These are phyloP conservation scores for Camelina neglecta DNA, from an alignment of 345 rosid species.

Conservation along the genomic window DNA sequence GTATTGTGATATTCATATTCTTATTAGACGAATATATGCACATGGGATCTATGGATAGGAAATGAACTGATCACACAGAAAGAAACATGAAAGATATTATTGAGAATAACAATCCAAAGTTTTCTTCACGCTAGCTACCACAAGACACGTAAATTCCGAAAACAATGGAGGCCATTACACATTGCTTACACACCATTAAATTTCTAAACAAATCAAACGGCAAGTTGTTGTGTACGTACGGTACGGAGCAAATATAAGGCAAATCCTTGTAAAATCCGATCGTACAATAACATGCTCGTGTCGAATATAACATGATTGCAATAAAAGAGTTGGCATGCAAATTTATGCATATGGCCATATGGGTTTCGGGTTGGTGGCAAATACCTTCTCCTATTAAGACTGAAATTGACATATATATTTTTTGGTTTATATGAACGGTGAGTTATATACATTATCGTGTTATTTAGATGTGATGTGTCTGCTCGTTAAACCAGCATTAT, in stretches of 20 bases:
- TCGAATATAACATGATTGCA: constrained; percentile 16
- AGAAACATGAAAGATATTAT: constrained; percentile 12
- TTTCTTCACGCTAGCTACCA: constrained; percentile 29
- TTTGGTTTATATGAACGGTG: no score
- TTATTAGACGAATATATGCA: constrained; percentile 35
- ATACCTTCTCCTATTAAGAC: no score
- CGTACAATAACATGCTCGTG: background rate
- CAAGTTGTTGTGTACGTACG: background rate
- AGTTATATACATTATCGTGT: no score
- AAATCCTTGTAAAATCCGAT: background rate
- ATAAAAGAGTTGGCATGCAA: background rate
- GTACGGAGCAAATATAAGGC: background rate
- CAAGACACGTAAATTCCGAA: constrained; percentile 28
- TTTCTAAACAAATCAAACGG: constrained; percentile 2
- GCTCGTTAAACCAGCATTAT: no score
- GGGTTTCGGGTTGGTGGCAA: no score
- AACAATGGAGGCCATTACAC: constrained; percentile 41
- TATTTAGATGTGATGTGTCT: no score
- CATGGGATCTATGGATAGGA: constrained; percentile 18
- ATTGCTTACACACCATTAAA: constrained; percentile 31
- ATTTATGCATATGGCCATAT: no score
- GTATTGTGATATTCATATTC: background rate
- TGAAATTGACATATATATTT: no score
- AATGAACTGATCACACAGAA: background rate
- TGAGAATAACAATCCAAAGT: constrained; percentile 24